These are phyloP conservation scores for Calonectria multiphialidica DNA, from an alignment of 2,329 filamentous ascomycete species.

Conservation along the genomic window DNA sequence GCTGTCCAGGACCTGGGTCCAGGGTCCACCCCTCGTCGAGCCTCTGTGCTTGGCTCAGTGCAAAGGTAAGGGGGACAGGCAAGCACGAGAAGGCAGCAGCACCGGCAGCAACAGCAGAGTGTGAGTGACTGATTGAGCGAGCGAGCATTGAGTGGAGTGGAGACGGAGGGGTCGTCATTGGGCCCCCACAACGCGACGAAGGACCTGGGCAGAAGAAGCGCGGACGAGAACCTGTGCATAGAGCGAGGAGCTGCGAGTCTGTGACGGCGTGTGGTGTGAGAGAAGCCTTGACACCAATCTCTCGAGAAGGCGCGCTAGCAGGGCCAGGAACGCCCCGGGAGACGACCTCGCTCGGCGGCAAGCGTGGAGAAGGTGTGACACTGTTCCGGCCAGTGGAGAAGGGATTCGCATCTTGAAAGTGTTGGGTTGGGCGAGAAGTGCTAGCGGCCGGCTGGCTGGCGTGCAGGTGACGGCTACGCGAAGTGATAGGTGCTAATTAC, in stretches of 20 bases:
- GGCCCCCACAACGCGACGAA: slow-evolving; percentile 13
- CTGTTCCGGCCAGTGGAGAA: slow-evolving; percentile 29
- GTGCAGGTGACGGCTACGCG: slow-evolving; percentile 10
- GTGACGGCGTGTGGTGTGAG: slow-evolving; percentile 34
- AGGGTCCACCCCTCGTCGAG: slow-evolving; percentile 28
- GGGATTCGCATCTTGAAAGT: slow-evolving; percentile 9
- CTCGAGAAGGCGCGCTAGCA: slow-evolving; percentile 28
- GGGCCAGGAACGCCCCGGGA: slow-evolving; percentile 37
- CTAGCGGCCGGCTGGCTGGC: slow-evolving; percentile 7
- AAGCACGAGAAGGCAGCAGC: slow-evolving; percentile 16
- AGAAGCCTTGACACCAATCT: slow-evolving; percentile 31
- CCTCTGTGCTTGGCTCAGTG: slow-evolving; percentile 26
- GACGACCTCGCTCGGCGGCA: slow-evolving; percentile 35
- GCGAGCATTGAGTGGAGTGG: slow-evolving; percentile 1
- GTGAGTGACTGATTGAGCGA: not conserved
- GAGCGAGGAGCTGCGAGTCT: slow-evolving; percentile 22
- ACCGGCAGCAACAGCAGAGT: slow-evolving; percentile 1
- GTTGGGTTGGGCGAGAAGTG: slow-evolving; percentile 6
- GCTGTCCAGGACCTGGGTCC: slow-evolving; percentile 28
- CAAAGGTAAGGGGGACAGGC: slow-evolving; percentile 10
- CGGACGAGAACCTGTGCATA: slow-evolving; percentile 14
- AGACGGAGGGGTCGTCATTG: slow-evolving; percentile 6
- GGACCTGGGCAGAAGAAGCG: not conserved
- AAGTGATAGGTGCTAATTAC: slow-evolving; percentile 13
- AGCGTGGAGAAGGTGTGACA: slow-evolving; percentile 38